phyloP scores from a whole-genome alignment of 2,329 filamentous ascomycete genomes.

The Davidsoniella neocaledoniae region DNA sequence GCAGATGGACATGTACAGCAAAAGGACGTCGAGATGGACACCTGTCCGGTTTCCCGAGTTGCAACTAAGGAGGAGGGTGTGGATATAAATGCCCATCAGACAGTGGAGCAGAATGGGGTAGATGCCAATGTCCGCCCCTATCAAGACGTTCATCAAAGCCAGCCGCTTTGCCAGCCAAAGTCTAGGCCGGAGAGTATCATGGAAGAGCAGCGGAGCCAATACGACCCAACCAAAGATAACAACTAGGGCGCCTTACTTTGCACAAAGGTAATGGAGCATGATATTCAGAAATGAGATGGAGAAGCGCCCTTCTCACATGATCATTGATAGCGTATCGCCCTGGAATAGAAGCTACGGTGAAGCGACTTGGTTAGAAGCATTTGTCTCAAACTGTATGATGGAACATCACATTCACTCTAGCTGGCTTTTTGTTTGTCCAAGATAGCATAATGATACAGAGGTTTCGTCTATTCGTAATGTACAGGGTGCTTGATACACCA shows the following conservation, averaged over 20 bases:
- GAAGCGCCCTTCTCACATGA: too few species aligned
- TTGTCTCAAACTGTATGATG: too few species aligned
- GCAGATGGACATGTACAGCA: slow-evolving; percentile 2
- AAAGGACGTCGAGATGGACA: neutral
- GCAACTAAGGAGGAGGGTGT: slow-evolving; percentile 4
- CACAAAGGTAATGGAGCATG: too few species aligned
- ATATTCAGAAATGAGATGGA: too few species aligned
- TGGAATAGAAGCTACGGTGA: too few species aligned
- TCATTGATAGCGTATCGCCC: too few species aligned
- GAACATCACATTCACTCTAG: too few species aligned
- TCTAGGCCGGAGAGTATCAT: slow-evolving; percentile 1
- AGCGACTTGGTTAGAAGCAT: too few species aligned
- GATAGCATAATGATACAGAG: neutral
- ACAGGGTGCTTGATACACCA: slow-evolving; percentile 2
- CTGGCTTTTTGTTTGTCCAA: too few species aligned
- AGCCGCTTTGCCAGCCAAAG: neutral
- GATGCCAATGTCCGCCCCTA: neutral
- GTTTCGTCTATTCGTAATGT: slow-evolving; percentile 10
- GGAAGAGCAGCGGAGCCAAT: slow-evolving; percentile 8
- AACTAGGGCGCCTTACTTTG: neutral
- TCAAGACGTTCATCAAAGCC: too few species aligned
- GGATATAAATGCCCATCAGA: neutral
- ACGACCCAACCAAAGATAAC: slow-evolving; percentile 10
- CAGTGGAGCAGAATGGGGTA: neutral
- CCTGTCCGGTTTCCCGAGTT: neutral